Conservation (phyloP, 257 asterid genomes). For the Ballota nigra region DNA sequence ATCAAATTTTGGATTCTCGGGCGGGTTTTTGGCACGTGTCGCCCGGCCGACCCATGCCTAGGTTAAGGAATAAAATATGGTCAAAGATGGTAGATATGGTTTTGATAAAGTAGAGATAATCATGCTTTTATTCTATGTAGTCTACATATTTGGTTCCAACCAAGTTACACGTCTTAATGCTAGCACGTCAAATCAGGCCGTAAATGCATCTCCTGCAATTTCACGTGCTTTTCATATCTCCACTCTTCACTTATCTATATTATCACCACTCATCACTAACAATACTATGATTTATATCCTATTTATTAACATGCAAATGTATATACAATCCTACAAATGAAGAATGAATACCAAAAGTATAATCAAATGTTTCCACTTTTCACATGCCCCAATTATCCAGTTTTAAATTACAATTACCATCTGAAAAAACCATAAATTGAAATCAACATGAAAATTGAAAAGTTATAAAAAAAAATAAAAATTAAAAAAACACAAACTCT, state of each 20-base stretch:
- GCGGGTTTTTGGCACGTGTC: too few relatives aligned
- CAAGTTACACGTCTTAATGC: not conserved
- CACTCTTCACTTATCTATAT: too few relatives aligned
- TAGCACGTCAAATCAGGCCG: not conserved
- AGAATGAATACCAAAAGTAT: not conserved
- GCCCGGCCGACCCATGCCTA: too few relatives aligned
- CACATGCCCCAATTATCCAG: not conserved
- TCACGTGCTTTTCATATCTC: conserved; percentile 25
- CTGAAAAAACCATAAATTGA: too few relatives aligned
- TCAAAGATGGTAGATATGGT: conserved; percentile 25
- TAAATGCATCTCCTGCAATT: not conserved
- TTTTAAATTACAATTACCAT: not conserved
- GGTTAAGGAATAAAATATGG: too few relatives aligned
- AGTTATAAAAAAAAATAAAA: too few relatives aligned
- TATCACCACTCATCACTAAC: not conserved
- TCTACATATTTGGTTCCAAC: conserved; percentile 10
- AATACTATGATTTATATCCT: too few relatives aligned
- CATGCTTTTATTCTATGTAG: not conserved
- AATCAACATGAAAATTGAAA: too few relatives aligned
- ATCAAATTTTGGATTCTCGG: too few relatives aligned
- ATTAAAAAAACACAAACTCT: too few relatives aligned
- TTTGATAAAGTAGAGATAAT: conserved; percentile 12
- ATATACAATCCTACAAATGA: not conserved
- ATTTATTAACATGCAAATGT: not conserved
- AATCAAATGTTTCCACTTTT: not conserved